phyloP scores from a whole-genome alignment of 768 basidiomycete species.

The Tylopilus felleus region DNA sequence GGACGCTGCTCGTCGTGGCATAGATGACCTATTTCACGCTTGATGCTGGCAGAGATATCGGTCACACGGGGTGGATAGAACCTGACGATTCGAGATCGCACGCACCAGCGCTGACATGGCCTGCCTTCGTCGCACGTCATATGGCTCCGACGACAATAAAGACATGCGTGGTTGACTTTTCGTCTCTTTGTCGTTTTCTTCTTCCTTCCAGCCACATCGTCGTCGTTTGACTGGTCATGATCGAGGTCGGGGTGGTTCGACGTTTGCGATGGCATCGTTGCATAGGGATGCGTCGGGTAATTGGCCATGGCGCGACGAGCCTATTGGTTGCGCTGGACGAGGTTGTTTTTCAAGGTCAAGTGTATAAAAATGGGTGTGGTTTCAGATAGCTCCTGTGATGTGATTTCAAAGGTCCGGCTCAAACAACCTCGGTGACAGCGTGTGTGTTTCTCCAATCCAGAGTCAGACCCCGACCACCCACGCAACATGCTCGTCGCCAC shows the following conservation, averaged over 20 bases:
- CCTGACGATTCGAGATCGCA: constrained; percentile 12
- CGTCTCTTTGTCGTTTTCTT: constrained; percentile 57
- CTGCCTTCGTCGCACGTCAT: constrained; percentile 89
- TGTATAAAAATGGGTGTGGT: constrained; percentile 25
- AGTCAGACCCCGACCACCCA: constrained; percentile 26
- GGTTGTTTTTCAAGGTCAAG: constrained; percentile 12
- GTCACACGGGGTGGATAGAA: constrained; percentile 2
- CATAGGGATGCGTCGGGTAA: constrained; percentile 28
- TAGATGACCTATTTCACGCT: constrained; percentile 92
- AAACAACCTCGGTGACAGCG: constrained; percentile 21
- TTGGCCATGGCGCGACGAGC: constrained; percentile 22
- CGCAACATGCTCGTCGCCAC: neutral
- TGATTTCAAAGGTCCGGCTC: constrained; percentile 20
- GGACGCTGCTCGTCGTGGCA: constrained; percentile 84
- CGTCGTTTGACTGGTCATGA: constrained; percentile 31
- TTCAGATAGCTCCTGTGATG: constrained; percentile 23
- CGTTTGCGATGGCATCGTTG: constrained; percentile 17
- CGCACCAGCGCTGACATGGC: constrained; percentile 92
- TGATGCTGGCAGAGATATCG: constrained; percentile 58
- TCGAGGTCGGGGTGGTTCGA: constrained; percentile 21
- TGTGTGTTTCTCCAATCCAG: constrained; percentile 3
- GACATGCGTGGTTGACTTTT: constrained; percentile 90
- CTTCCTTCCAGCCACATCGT: constrained; percentile 35
- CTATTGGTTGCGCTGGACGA: constrained; percentile 8
- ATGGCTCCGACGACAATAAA: constrained; percentile 90